Conservation (phyloP, 1,284 basidiomycete species). For the Flammula alnicola region DNA sequence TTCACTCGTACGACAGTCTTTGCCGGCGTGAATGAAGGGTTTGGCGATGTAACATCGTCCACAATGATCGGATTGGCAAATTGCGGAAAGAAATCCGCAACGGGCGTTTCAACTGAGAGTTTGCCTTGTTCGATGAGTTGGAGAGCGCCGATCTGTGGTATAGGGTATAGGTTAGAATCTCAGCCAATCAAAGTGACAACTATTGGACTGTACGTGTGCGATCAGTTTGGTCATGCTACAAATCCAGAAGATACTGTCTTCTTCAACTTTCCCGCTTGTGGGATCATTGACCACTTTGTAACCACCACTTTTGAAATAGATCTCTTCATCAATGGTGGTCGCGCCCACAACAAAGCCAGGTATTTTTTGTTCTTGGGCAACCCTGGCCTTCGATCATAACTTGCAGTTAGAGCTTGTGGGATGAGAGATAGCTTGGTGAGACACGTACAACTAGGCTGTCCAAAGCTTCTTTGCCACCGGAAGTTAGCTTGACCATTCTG, state of each 20-base stretch:
- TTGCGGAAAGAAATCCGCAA: slow-evolving; percentile 26
- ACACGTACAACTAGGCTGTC: slow-evolving; percentile 11
- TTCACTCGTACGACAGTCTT: slow-evolving; percentile 21
- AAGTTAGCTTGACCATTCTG: slow-evolving; percentile 2
- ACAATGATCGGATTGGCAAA: slow-evolving; percentile 28
- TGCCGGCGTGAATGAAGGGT: slow-evolving; percentile 23
- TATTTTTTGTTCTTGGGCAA: slow-evolving; percentile 14
- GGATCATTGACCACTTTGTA: slow-evolving; percentile 20
- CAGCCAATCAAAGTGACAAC: not conserved
- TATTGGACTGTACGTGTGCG: slow-evolving; percentile 22
- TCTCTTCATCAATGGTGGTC: slow-evolving; percentile 21
- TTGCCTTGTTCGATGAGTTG: slow-evolving; percentile 28
- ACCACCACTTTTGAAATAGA: slow-evolving; percentile 24
- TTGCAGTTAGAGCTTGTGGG: not conserved
- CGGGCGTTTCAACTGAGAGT: slow-evolving; percentile 22
- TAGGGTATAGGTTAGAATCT: not conserved
- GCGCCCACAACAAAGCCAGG: slow-evolving; percentile 26
- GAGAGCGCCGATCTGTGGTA: slow-evolving; percentile 20
- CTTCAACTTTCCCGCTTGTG: slow-evolving; percentile 19
- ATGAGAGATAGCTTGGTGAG: not conserved
- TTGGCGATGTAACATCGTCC: slow-evolving; percentile 14
- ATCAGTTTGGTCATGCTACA: slow-evolving; percentile 28
- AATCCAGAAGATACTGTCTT: slow-evolving; percentile 28
- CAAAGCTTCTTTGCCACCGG: slow-evolving; percentile 3
- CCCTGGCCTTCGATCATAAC: not conserved